Evolutionary conservation across 345 rosid species (phyloP), one percentile per base, ranked within the genome.

Genomic region (Balakata baccata): DNA sequence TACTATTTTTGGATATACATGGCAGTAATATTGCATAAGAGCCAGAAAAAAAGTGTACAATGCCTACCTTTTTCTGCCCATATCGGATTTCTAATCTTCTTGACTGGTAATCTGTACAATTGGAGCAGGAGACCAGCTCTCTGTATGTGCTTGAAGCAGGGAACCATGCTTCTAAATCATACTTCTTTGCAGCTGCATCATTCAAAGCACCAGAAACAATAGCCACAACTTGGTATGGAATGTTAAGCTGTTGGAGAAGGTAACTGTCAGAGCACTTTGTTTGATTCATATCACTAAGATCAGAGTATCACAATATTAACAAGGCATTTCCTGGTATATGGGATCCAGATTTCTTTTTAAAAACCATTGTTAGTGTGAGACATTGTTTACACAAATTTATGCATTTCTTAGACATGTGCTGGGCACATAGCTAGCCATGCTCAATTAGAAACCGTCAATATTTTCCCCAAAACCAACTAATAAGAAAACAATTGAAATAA

Each of bases 171-270:
- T 94, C 99, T 79, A 95, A 79, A 75, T 95, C 99, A 54, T 88
- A 92, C 84, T 95, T 95, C 81, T 95, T 92, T 7, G 99, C 99
- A 56, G 99, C 99, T 23, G 98, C 94, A 71, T 89, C 96, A 76
- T 93, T 93, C 79, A 93, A 66, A 38, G 96, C 97, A 67, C 98
- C 98, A 54, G 99, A 92, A 45, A 95, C 99, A 2, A 95, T 95
- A 9, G 95, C 72, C 69, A 95, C 97, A 1, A 91, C 56, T 79
- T 75, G 98, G 74, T 95, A 92, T 18, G 99, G 98, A 46, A 95
- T 69, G 25, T 84, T 82, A 16, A 95, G 93, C 98, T 95, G 96
- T 85, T 46, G 37, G 23, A 45, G 12, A 59, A 47, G 68, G 3
- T n/a, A 53, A 64, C 51, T 9, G 53, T 68, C 18, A 52, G 66